Evolutionary conservation across 192 early-diverging fungal genomes (phyloP), one percentile per base, ranked within the genome.

Genomic region (Rhizoclosmatium sp.): DNA sequence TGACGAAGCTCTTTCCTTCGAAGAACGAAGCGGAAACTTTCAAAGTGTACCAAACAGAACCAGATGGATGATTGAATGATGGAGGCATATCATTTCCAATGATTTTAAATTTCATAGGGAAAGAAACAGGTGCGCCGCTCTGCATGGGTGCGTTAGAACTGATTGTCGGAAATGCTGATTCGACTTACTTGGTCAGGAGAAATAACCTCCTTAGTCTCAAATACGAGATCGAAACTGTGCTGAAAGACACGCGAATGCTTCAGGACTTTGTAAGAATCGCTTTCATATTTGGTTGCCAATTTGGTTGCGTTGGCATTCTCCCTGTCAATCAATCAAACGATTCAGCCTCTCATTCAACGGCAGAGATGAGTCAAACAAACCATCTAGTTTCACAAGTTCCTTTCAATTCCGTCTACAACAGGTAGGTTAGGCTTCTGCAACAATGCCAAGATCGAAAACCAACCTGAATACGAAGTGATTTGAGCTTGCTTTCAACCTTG

Each of bases 1-100:
- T 71, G 19, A 79, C 5, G 58, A 79, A 41, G 47, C 61, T 79
- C 54, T 72, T 51, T 0, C 78, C 78, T 23, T 79, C 78, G 19
- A 61, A 54, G 2, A 23, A 79, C 1, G 69, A 7, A 10, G 72
- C 7, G 10, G 46, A 54, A 31, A 16, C 41, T 42, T 78, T 78
- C 46, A 78, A 47, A 23, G 69, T 59, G 66, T 78, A 78, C 41
- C 12, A 14, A n/a, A 78, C 56, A 1, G 76, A 31, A 10, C 65
- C 64, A 40, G 66, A 48, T 5, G 66, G 64, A 41, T 42, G n/a
- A 5, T 42, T 42, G 66, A 71, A 78, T 4, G 76, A 64, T 0
- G 76, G 66, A 3, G 76, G 76, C 14, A 78, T 21, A 0, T 39
- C 45, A 16, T 69, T 70, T 46, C 31, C 5, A 0, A 66, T 65